These are phyloP conservation scores for Tylopilus orsonianus DNA, from an alignment of 1,284 basidiomycete species.

Conservation along the genomic window DNA sequence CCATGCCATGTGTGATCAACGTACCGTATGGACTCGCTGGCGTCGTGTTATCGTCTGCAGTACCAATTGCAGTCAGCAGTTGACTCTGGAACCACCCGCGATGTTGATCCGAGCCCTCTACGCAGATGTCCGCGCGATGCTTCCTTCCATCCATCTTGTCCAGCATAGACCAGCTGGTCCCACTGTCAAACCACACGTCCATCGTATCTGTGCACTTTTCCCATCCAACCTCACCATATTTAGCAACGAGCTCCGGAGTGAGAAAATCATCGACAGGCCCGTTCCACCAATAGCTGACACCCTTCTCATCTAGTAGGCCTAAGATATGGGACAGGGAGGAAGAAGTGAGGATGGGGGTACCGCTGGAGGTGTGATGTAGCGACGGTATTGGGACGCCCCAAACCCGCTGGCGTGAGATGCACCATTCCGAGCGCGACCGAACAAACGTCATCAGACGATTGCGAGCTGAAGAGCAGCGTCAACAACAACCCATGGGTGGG, in stretches of 20 bases:
- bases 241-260: slow-evolving; percentile 52
- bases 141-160: slow-evolving; percentile 32
- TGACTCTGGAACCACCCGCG: slow-evolving; percentile 99
- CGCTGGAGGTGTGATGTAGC: slow-evolving; percentile 69
- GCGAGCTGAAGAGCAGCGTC: slow-evolving; percentile 52
- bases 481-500: background rate
- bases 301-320: slow-evolving; percentile 67
- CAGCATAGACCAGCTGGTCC: slow-evolving; percentile 91
- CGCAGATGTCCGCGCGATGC: slow-evolving; percentile 79
- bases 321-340: slow-evolving; percentile 81
- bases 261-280: slow-evolving; percentile 85
- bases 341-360: slow-evolving; percentile 65
- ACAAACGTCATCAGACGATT: slow-evolving; percentile 87
- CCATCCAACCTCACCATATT: slow-evolving; percentile 51
- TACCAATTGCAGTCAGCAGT: slow-evolving; percentile 79
- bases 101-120: slow-evolving; percentile 98
- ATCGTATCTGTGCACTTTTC: slow-evolving; percentile 90
- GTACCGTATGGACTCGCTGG: slow-evolving; percentile 71
- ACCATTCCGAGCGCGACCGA: slow-evolving; percentile 93
- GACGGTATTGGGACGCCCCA: slow-evolving; percentile 99
- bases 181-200: slow-evolving; percentile 99
- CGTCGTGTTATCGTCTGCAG: slow-evolving; percentile 35
- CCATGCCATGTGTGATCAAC: slow-evolving; percentile 96
- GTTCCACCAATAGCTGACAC: slow-evolving; percentile 90
- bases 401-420: slow-evolving; percentile 95